Evolutionary conservation across 1,284 basidiomycete species (phyloP).

Genomic region (Cutaneotrichosporon sp.): DNA sequence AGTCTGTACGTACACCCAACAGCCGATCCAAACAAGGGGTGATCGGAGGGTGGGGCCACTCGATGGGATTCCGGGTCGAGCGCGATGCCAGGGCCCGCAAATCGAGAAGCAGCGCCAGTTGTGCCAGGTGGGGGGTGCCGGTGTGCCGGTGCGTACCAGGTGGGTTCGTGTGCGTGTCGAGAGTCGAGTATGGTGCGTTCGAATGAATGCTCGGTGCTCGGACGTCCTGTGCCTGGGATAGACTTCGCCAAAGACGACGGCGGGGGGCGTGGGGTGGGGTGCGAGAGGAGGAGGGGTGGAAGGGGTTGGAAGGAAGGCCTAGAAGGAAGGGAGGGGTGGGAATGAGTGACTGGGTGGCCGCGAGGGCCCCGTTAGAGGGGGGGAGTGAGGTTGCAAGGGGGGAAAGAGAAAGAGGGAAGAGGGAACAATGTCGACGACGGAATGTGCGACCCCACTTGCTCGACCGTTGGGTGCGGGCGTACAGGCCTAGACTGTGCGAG

Average conservation of each 20-base stretch:
- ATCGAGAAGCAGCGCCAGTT: not conserved
- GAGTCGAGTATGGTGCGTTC: too few species aligned
- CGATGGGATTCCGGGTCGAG: not conserved
- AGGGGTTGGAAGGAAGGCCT: not conserved
- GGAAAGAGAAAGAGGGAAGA: not conserved
- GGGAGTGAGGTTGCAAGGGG: not conserved
- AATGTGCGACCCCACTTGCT: too few species aligned
- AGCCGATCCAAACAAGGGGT: not conserved
- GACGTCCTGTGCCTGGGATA: too few species aligned
- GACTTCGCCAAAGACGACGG: too few species aligned
- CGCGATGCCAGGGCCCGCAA: not conserved
- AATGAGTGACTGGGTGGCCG: not conserved
- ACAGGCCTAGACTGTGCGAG: too few species aligned
- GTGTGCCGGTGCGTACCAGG: too few species aligned
- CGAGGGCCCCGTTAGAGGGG: not conserved
- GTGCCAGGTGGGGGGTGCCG: not conserved
- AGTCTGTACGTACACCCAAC: not conserved
- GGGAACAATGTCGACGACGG: not conserved
- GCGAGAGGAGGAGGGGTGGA: too few species aligned
- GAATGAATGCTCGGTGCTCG: too few species aligned
- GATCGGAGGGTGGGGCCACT: not conserved
- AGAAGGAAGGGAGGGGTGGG: not conserved
- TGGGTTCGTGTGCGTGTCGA: too few species aligned
- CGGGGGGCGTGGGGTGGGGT: too few species aligned
- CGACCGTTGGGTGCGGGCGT: too few species aligned